A percentile compares a stretch with the other conserved stretches of the same genome.
Evolutionary conservation across 495 filamentous ascomycete genomes (phyloP).

Genomic region (Penicillium robsamsonii): DNA sequence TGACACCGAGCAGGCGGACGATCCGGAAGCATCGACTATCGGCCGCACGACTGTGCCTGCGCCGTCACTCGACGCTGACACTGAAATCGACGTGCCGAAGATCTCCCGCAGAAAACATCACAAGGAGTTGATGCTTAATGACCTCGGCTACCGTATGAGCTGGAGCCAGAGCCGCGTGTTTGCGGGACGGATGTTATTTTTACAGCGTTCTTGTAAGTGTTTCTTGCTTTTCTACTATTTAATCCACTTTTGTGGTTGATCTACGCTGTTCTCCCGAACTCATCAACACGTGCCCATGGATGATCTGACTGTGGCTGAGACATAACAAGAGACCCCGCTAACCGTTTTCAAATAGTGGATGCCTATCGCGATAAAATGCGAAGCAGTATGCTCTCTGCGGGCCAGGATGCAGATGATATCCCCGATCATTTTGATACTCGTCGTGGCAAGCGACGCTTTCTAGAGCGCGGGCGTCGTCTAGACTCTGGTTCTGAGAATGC

Average conservation of each 20-base stretch:
- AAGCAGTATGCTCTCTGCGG: conserved; percentile 69
- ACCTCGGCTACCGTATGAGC: conserved; percentile 89
- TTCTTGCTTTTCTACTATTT: conserved; percentile 1
- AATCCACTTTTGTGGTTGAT: neutral
- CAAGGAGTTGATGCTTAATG: conserved; percentile 85
- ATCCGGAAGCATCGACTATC: conserved; percentile 48
- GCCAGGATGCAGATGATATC: conserved; percentile 65
- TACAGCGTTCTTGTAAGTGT: conserved; percentile 87
- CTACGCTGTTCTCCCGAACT: neutral
- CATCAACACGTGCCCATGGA: conserved; percentile 4
- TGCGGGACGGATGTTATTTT: conserved; percentile 76
- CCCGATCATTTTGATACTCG: conserved; percentile 88
- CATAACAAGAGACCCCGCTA: conserved; percentile 5
- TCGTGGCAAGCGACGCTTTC: conserved; percentile 80
- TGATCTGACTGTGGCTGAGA: neutral
- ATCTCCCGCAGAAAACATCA: conserved; percentile 62
- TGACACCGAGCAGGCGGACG: conserved; percentile 54
- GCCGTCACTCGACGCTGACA: conserved; percentile 72
- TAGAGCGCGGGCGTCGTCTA: conserved; percentile 52
- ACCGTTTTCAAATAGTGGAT: conserved; percentile 61
- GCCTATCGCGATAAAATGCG: conserved; percentile 92
- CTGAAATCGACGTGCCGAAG: conserved; percentile 68
- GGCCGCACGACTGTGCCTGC: conserved; percentile 64
- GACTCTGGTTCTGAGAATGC: conserved; percentile 23
- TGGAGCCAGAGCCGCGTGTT: conserved; percentile 93